These are phyloP conservation scores for Xanthoceras sorbifolium DNA, from an alignment of 345 rosid species.

Conservation along the genomic window DNA sequence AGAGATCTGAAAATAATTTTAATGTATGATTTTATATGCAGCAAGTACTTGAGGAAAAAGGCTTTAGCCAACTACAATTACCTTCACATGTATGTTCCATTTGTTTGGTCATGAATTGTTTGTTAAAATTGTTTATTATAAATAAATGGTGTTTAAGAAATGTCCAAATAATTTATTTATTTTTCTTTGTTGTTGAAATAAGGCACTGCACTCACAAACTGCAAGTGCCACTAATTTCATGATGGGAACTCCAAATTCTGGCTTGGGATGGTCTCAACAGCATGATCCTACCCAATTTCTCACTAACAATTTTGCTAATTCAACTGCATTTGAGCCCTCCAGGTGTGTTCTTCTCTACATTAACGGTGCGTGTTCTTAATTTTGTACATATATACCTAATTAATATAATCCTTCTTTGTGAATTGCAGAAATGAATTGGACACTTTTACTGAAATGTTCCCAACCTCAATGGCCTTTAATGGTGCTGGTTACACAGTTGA, in stretches of 20 bases:
- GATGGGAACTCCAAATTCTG: neutral
- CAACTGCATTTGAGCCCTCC: neutral
- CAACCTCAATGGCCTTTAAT: neutral
- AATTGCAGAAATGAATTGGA: slow-evolving; percentile 16
- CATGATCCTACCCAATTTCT: neutral
- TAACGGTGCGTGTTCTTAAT: too few species aligned
- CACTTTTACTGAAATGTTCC: slow-evolving; percentile 11
- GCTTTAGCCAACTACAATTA: neutral
- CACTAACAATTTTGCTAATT: neutral
- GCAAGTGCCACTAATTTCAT: neutral
- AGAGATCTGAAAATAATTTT: too few species aligned
- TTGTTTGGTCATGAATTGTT: neutral
- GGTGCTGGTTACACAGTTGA: neutral
- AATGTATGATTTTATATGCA: neutral
- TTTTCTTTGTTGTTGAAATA: neutral
- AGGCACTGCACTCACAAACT: neutral
- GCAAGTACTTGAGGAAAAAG: slow-evolving; percentile 4
- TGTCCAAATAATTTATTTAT: neutral
- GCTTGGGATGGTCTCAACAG: neutral
- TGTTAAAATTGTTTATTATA: too few species aligned
- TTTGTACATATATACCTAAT: neutral
- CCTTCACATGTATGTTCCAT: neutral
- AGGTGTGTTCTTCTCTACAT: neutral
- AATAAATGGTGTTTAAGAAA: neutral
- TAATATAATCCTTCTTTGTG: neutral